These are phyloP conservation scores for Aspergillus alliaceus DNA, from an alignment of 2,329 filamentous ascomycete genomes.

Conservation along the genomic window DNA sequence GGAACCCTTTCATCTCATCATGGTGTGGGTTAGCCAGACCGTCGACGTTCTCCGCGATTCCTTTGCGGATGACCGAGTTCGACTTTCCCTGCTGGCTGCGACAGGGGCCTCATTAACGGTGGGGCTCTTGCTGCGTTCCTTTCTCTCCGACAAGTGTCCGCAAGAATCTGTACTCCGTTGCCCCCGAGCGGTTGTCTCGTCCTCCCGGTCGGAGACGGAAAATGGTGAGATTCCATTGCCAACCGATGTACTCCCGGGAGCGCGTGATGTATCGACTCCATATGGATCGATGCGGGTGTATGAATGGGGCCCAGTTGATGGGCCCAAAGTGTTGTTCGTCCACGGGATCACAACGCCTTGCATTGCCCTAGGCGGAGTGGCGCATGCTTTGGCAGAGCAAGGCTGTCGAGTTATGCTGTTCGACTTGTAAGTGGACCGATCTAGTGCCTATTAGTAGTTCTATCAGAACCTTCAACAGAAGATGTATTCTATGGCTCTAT, in stretches of 20 bases:
- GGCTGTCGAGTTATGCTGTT: conserved; percentile 80
- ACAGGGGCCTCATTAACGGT: conserved; percentile 37
- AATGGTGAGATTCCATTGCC: conserved; percentile 60
- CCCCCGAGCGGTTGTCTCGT: conserved; percentile 32
- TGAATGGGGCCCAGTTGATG: conserved; percentile 74
- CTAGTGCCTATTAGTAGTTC: no score
- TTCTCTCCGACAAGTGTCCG: conserved; percentile 20
- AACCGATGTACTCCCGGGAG: conserved; percentile 62
- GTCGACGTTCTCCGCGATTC: conserved; percentile 35
- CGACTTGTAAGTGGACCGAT: conserved; percentile 57
- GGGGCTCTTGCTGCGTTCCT: conserved; percentile 31
- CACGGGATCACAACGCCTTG: conserved; percentile 82
- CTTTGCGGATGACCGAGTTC: conserved; percentile 27
- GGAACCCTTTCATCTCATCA: no score
- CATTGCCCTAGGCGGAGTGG: conserved; percentile 66
- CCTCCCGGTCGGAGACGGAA: conserved; percentile 36
- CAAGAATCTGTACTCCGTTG: conserved; percentile 31
- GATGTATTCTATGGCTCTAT: neutral
- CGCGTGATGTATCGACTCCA: conserved; percentile 59
- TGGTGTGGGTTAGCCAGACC: conserved; percentile 37
- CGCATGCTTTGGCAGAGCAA: conserved; percentile 61
- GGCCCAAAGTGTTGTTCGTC: conserved; percentile 70
- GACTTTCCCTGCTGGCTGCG: conserved; percentile 35
- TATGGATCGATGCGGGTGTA: conserved; percentile 74
- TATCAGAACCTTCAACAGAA: neutral